A percentile compares a stretch with the other conserved stretches of the same genome.
These are phyloP conservation scores for Lipomyces sp. DNA, from an alignment of 805 yeast genomes.

Conservation along the genomic window DNA sequence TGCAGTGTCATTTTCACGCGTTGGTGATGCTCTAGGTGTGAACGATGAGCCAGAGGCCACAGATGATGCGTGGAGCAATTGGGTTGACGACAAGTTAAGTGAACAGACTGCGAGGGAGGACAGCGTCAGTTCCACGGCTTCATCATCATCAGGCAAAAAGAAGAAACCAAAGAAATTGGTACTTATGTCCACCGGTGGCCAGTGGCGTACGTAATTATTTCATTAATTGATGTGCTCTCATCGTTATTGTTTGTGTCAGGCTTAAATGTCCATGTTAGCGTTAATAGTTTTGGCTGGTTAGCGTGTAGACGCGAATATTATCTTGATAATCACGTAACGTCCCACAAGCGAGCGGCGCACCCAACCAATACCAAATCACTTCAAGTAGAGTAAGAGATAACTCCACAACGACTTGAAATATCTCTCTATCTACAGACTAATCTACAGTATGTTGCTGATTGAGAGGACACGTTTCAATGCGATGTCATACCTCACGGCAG, in stretches of 20 bases:
- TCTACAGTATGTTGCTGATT: too few relatives aligned
- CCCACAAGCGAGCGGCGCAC: too few relatives aligned
- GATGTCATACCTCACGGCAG: too few relatives aligned
- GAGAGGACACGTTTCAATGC: too few relatives aligned
- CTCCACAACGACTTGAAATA: too few relatives aligned
- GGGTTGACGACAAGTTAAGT: slow-evolving; percentile 54
- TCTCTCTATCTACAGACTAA: too few relatives aligned
- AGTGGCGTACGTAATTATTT: slow-evolving; percentile 16
- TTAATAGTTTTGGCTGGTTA: background rate
- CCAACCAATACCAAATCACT: too few relatives aligned
- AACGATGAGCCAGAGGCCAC: slow-evolving; percentile 45
- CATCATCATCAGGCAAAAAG: slow-evolving; percentile 48
- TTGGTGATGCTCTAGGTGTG: slow-evolving; percentile 44
- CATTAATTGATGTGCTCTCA: background rate
- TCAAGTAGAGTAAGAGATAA: too few relatives aligned
- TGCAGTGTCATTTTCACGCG: slow-evolving; percentile 42
- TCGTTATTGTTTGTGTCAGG: background rate
- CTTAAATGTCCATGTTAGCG: background rate
- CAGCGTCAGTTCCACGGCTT: slow-evolving; percentile 58
- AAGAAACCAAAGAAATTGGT: slow-evolving; percentile 46
- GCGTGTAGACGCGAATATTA: too few relatives aligned
- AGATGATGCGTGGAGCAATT: slow-evolving; percentile 47
- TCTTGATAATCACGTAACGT: too few relatives aligned
- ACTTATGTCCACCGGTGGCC: slow-evolving; percentile 33
- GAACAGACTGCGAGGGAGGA: slow-evolving; percentile 50